These are phyloP conservation scores for Colletotrichum falcatum DNA, from an alignment of 2,329 filamentous ascomycete species.

Conservation along the genomic window DNA sequence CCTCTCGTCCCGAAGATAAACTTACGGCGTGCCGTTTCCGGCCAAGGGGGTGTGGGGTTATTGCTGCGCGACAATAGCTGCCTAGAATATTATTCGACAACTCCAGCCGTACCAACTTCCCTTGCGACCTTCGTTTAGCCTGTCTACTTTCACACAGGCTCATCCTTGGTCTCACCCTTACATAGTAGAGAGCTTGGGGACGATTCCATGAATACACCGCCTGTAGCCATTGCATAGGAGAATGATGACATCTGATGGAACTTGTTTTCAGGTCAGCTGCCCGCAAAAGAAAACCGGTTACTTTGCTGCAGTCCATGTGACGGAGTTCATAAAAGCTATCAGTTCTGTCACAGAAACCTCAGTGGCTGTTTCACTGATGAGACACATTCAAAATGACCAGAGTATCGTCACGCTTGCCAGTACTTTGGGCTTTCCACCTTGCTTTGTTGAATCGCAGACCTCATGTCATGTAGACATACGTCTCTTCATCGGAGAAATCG, in stretches of 20 bases:
- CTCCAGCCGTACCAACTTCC: background rate
- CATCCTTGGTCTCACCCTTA: background rate
- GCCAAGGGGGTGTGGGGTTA: background rate
- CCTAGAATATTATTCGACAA: background rate
- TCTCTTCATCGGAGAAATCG: background rate
- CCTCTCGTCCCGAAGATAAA: background rate
- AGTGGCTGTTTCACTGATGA: background rate
- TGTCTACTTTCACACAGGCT: too few species aligned
- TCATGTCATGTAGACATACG: background rate
- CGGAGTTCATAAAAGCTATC: background rate
- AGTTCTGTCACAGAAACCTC: background rate
- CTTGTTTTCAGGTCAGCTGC: background rate
- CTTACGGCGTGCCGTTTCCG: background rate
- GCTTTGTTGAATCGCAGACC: background rate
- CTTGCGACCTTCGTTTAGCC: too few species aligned
- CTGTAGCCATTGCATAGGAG: background rate
- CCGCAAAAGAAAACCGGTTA: background rate
- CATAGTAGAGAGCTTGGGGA: background rate
- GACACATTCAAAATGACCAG: background rate
- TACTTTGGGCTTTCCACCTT: background rate
- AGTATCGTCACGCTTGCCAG: background rate
- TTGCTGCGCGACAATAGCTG: background rate
- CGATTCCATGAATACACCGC: background rate
- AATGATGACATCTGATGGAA: background rate
- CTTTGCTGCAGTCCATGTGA: background rate